phyloP scores from a whole-genome alignment of 176 grass and related monocot species.

The Zoysia japonica region DNA sequence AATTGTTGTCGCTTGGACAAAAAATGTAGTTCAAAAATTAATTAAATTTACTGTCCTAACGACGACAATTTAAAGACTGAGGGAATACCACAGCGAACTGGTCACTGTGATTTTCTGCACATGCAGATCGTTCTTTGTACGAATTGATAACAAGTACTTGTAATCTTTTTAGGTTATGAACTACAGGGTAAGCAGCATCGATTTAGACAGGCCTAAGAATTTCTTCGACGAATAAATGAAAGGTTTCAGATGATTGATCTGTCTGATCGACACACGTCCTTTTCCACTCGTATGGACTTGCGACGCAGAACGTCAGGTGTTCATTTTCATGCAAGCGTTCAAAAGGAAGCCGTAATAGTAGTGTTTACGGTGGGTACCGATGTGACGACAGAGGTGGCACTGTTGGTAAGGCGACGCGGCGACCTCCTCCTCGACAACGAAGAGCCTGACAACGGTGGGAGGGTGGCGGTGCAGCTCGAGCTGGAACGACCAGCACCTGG shows the following conservation, averaged over 20 bases:
- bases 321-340: not conserved
- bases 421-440: slow-evolving; percentile 83
- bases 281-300: not conserved
- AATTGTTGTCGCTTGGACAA: no score
- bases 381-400: slow-evolving; percentile 64
- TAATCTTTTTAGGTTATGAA: not conserved
- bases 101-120: not conserved
- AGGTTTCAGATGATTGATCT: not conserved
- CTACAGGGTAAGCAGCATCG: not conserved
- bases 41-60: no score
- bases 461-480: slow-evolving; percentile 72
- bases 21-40: no score
- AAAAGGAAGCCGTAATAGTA: not conserved
- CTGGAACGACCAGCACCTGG: slow-evolving; percentile 80
- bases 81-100: no score
- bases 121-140: not conserved
- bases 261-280: not conserved
- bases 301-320: not conserved
- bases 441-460: slow-evolving; percentile 56
- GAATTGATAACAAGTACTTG: not conserved
- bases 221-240: not conserved
- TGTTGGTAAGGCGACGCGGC: slow-evolving; percentile 49
- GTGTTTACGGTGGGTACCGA: slow-evolving; percentile 45
- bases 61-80: no score
- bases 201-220: not conserved